Evolutionary conservation across 495 filamentous ascomycete genomes (phyloP).

Genomic region (Aspergillus nidulans): DNA sequence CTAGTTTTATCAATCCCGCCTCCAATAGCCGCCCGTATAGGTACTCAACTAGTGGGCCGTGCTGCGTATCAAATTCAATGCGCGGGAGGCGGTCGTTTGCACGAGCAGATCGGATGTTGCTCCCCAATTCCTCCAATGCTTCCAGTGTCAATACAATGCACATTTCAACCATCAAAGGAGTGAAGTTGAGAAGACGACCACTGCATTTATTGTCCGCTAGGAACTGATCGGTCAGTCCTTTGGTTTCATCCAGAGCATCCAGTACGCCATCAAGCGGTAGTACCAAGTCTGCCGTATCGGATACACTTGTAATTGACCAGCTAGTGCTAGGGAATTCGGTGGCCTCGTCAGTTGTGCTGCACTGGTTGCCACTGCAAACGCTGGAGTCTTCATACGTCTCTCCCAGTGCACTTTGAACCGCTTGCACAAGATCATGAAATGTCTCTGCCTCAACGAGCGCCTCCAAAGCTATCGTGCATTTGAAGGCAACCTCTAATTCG

Average conservation of each 20-base stretch:
- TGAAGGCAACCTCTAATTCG: slow-evolving; percentile 45
- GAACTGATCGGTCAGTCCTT: slow-evolving; percentile 34
- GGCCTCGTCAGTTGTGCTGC: neutral
- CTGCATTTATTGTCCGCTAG: slow-evolving; percentile 32
- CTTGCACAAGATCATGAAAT: slow-evolving; percentile 14
- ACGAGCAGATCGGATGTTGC: slow-evolving; percentile 23
- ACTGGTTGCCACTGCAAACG: neutral
- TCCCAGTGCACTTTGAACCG: slow-evolving; percentile 10
- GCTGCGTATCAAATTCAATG: slow-evolving; percentile 28
- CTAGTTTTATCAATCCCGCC: slow-evolving; percentile 34
- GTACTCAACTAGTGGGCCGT: slow-evolving; percentile 30
- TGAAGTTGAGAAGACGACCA: slow-evolving; percentile 27
- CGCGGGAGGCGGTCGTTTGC: slow-evolving; percentile 31
- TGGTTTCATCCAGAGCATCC: slow-evolving; percentile 26
- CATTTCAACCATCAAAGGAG: slow-evolving; percentile 29
- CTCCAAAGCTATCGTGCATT: slow-evolving; percentile 29
- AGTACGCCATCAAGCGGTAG: slow-evolving; percentile 6
- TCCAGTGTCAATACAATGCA: slow-evolving; percentile 38
- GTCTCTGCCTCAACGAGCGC: slow-evolving; percentile 35
- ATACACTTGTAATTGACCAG: slow-evolving; percentile 7
- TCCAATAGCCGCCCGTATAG: slow-evolving; percentile 42
- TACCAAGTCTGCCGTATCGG: slow-evolving; percentile 4
- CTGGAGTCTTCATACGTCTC: neutral
- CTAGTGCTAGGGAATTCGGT: neutral
- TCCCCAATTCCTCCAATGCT: slow-evolving; percentile 43